Evolutionary conservation across 805 yeast genomes (phyloP).

Genomic region (Saccharomyces kudriavzevii): DNA sequence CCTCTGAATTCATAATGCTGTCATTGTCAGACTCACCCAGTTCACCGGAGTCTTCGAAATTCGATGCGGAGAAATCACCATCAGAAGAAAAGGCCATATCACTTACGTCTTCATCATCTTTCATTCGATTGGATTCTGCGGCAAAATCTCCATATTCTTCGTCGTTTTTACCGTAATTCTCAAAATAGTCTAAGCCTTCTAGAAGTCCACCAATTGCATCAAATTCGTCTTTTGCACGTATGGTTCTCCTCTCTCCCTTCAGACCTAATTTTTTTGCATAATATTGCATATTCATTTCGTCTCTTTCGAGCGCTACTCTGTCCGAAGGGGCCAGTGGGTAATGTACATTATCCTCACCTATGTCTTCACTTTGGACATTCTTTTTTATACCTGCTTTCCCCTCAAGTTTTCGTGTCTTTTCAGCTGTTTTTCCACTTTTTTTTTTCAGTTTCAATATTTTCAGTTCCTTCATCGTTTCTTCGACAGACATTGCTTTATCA

Average conservation of each 20-base stretch:
- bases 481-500: conserved; percentile 31
- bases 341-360: conserved; percentile 10
- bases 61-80: conserved; percentile 36
- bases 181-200: conserved; percentile 51
- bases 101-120: conserved; percentile 22
- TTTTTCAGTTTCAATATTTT: conserved; percentile 34
- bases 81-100: conserved; percentile 34
- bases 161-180: conserved; percentile 28
- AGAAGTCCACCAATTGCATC: conserved; percentile 77
- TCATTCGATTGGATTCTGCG: conserved; percentile 7
- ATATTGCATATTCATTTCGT: conserved; percentile 71
- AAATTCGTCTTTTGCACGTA: conserved; percentile 45
- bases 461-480: conserved; percentile 39
- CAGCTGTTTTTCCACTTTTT: conserved; percentile 19
- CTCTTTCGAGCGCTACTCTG: conserved; percentile 43
- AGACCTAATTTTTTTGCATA: conserved; percentile 78
- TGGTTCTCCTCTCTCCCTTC: conserved; percentile 45
- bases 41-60: conserved; percentile 38
- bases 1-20: conserved; percentile 21
- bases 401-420: conserved; percentile 31
- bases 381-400: conserved; percentile 7
- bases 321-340: conserved; percentile 37
- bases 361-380: conserved; percentile 5
- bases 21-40: conserved; percentile 27
- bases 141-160: conserved; percentile 29